phyloP scores from a whole-genome alignment of 1,284 basidiomycete species.

The Papiliotrema fonsecae region DNA sequence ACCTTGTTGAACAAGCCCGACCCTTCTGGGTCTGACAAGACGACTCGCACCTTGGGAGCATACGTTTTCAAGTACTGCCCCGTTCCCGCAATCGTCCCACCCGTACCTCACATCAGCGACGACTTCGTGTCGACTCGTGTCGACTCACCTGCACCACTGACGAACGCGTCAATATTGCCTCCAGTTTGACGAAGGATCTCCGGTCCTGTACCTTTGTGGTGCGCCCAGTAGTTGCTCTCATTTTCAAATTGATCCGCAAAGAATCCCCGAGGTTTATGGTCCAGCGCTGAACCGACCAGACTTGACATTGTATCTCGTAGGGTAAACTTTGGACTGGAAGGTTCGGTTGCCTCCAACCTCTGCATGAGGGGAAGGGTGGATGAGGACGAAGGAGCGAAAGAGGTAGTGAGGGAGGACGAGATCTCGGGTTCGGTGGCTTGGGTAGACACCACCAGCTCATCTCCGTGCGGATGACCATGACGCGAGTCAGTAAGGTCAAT shows the following conservation, averaged over 20 bases:
- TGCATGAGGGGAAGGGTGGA: not conserved
- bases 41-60: conserved; percentile 57
- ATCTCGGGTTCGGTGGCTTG: not conserved
- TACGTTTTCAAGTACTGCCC: conserved; percentile 65
- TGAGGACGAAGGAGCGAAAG: not conserved
- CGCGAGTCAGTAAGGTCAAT: conserved; percentile 35
- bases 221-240: conserved; percentile 81
- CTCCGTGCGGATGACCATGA: not conserved
- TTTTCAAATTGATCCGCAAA: conserved; percentile 98
- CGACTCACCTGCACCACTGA: conserved; percentile 77
- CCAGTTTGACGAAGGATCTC: conserved; percentile 94
- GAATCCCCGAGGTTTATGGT: conserved; percentile 41
- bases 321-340: too few species aligned
- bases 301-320: not conserved
- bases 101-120: conserved; percentile 60
- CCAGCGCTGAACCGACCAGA: conserved; percentile 12
- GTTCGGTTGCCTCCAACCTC: too few species aligned
- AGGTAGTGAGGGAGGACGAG: not conserved
- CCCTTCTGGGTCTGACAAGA: conserved; percentile 87
- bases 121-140: not conserved
- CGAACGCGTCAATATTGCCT: conserved; percentile 76
- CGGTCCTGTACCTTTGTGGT: conserved; percentile 84
- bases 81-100: conserved; percentile 86
- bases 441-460: conserved; percentile 8
- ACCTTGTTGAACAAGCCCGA: conserved; percentile 95